Base-by-base conservation (phyloP, 192 early-diverging fungal species). In the Entomortierella lignicola region DNA sequence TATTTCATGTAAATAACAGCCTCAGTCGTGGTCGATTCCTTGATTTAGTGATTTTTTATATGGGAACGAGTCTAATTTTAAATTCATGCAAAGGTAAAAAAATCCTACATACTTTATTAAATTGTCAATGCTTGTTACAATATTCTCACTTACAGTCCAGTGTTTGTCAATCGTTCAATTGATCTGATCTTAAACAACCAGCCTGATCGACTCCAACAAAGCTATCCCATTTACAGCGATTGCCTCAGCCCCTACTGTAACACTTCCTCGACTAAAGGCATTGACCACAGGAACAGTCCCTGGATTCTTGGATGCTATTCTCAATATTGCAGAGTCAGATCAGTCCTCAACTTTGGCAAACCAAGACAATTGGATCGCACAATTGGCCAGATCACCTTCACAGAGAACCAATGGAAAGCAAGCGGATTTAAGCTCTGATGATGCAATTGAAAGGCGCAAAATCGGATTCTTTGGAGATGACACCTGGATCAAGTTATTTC, bases 401-500 rank as follows among this genome's bases (percentile, higher is more conserved):
- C 43, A 58, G 5, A 51, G 73, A 41, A 20, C 34, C 15, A 58
- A 67, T 47, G 43, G 41, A 23, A 31, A 37, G 54, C 69, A 2
- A 77, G 83, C 30, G 69, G 73, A n/a, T n/a, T n/a, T n/a, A n/a
- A n/a, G n/a, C n/a, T n/a, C n/a, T n/a, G n/a, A 8, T 1, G 48
- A 23, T 31, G 83, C 37, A 20, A 60, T 73, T 2, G 80, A 84
- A 29, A 77, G 81, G 6, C 85, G 85, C 48, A 86, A 87, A 17
- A 70, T 94, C 12, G 85, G 89, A 25, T 95, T 96, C 59, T 92
- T 95, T 84, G 97, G 97, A 56, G 97, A 99, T 77, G 96, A 99
- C 61, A 99, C 97, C 0, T 99, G 98, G 98, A 89, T 90, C 26
- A 88, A 87, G 57, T 71, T 99, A 62, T 99, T 94, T 66, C 95